Percentiles rank a stretch among this genome's conserved stretches.
Evolutionary conservation across 176 grass and related monocot species (phyloP).

Genomic region (Oryza rufipogon): DNA sequence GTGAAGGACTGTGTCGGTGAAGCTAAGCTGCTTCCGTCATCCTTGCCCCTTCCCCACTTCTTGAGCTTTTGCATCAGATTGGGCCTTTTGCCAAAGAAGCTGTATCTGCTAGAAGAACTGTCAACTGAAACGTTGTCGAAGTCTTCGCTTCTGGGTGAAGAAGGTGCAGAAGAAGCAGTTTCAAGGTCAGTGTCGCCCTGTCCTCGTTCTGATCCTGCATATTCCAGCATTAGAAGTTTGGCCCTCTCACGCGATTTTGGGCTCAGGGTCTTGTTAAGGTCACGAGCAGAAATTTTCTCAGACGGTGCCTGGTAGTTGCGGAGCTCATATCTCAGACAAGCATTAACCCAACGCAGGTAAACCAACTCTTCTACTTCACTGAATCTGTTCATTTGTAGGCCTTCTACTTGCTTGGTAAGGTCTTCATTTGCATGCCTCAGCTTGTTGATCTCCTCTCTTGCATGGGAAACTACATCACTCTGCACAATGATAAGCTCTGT

Average conservation of each 20-base stretch:
- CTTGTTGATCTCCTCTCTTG: constrained; percentile 80
- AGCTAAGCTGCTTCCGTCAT: constrained; percentile 54
- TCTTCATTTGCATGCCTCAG: constrained; percentile 78
- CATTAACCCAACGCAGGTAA: constrained; percentile 95
- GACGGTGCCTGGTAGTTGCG: constrained; percentile 76
- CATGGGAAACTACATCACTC: constrained; percentile 71
- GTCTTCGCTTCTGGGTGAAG: constrained; percentile 80
- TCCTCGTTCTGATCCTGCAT: constrained; percentile 79
- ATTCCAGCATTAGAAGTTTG: constrained; percentile 90
- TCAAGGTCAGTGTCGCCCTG: constrained; percentile 93
- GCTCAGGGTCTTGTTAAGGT: constrained; percentile 87
- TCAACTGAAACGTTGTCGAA: constrained; percentile 85
- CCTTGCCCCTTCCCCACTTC: constrained; percentile 82
- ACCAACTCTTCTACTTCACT: constrained; percentile 94
- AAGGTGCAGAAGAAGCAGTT: constrained; percentile 75
- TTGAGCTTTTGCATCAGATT: constrained; percentile 88
- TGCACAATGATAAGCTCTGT: constrained; percentile 39
- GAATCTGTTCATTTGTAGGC: constrained; percentile 92
- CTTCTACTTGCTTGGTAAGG: constrained; percentile 95
- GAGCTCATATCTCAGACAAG: constrained; percentile 87
- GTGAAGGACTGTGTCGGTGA: constrained; percentile 55
- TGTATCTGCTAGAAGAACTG: constrained; percentile 84
- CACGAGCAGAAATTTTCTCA: constrained; percentile 69
- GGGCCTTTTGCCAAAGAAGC: constrained; percentile 71
- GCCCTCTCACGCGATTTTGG: constrained; percentile 82